Evolutionary conservation across 2,329 filamentous ascomycete species (phyloP).

Genomic region (Paecilomyces variotii): DNA sequence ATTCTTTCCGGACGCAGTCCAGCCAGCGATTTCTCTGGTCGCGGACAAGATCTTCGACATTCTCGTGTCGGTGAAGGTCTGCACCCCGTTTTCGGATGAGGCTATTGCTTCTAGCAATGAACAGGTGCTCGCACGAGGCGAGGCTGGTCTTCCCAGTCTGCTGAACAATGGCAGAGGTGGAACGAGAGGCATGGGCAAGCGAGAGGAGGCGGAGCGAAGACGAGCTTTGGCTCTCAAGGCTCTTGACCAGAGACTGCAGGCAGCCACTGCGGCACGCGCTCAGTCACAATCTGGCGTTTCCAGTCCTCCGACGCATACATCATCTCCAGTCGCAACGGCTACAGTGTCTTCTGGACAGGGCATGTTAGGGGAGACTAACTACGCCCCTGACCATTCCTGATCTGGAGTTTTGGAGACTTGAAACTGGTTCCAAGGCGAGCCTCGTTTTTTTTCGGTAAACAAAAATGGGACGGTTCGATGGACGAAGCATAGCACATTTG

Average conservation of each 20-base stretch:
- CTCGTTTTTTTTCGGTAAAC: not conserved
- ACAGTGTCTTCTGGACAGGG: conserved; percentile 46
- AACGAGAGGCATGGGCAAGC: conserved; percentile 52
- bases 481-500: not conserved
- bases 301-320: conserved; percentile 22
- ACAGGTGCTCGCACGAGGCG: conserved; percentile 58
- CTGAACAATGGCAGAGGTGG: conserved; percentile 43
- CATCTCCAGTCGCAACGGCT: conserved; percentile 46
- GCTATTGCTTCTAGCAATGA: conserved; percentile 68
- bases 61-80: conserved; percentile 67
- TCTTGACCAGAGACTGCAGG: conserved; percentile 81
- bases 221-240: conserved; percentile 84
- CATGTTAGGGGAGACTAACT: conserved; percentile 62
- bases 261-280: conserved; percentile 56
- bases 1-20: conserved; percentile 82
- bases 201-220: conserved; percentile 85
- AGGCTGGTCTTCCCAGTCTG: conserved; percentile 53
- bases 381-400: conserved; percentile 54
- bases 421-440: not conserved
- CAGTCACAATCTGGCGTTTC: conserved; percentile 27
- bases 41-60: conserved; percentile 66
- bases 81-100: conserved; percentile 75
- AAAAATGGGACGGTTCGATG: not conserved
- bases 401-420: not conserved
- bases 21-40: conserved; percentile 68